Evolutionary conservation across 2,329 filamentous ascomycete species (phyloP).

Genomic region (Cadophora sp.): DNA sequence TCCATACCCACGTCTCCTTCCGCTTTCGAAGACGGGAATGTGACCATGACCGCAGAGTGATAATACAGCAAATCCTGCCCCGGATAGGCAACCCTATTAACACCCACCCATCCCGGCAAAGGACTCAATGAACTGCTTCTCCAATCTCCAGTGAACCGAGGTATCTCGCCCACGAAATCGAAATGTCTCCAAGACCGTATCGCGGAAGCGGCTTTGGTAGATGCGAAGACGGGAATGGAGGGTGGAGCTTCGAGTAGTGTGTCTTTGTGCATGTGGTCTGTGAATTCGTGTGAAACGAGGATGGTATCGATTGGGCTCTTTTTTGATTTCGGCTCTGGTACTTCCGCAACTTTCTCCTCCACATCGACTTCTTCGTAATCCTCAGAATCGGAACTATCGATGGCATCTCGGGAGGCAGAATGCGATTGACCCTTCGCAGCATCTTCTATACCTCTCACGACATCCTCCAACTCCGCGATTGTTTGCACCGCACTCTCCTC

Average conservation of each 20-base stretch:
- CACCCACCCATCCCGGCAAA: slow-evolving; percentile 66
- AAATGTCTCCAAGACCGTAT: slow-evolving; percentile 67
- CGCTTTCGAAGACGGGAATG: slow-evolving; percentile 49
- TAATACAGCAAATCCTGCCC: slow-evolving; percentile 62
- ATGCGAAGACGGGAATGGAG: slow-evolving; percentile 64
- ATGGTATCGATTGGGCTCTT: slow-evolving; percentile 62
- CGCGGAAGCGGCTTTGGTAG: slow-evolving; percentile 61
- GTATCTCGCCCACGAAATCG: slow-evolving; percentile 53
- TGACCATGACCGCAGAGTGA: slow-evolving; percentile 66
- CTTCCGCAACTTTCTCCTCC: slow-evolving; percentile 27
- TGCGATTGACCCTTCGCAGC: slow-evolving; percentile 25
- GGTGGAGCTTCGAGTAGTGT: slow-evolving; percentile 62
- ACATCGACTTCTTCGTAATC: slow-evolving; percentile 4
- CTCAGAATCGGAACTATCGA: background rate
- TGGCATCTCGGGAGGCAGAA: background rate
- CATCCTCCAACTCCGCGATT: slow-evolving; percentile 59
- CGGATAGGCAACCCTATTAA: slow-evolving; percentile 60
- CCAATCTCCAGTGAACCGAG: slow-evolving; percentile 40
- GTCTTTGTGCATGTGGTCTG: slow-evolving; percentile 67
- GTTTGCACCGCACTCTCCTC: slow-evolving; percentile 59
- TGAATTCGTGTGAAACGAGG: slow-evolving; percentile 69
- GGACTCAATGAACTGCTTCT: slow-evolving; percentile 38
- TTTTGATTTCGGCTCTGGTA: too few relatives aligned
- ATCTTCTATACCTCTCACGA: slow-evolving; percentile 57
- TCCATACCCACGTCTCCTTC: background rate